These are phyloP conservation scores for Aspergillus thermomutatus DNA, from an alignment of 2,329 filamentous ascomycete species.

Conservation along the genomic window DNA sequence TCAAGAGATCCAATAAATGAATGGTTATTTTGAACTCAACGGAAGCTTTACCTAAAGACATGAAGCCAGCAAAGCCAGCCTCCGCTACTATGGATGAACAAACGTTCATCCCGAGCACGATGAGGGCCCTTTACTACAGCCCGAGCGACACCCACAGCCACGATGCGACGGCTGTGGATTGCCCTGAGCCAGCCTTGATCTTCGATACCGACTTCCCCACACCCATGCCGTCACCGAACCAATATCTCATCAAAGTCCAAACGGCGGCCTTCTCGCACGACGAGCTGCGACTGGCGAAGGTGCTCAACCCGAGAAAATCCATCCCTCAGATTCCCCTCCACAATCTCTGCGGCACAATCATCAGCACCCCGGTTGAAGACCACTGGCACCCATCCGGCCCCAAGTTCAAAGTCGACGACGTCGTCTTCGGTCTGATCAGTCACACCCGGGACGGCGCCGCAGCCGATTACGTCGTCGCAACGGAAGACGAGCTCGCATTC, in stretches of 20 bases:
- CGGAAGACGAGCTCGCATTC: conserved; percentile 36
- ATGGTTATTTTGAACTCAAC: neutral
- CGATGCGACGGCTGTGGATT: conserved; percentile 4
- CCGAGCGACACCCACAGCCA: conserved; percentile 16
- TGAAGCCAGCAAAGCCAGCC: conserved; percentile 19
- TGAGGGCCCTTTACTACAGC: conserved; percentile 39
- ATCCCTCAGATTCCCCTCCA: conserved; percentile 39
- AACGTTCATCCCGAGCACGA: conserved; percentile 33
- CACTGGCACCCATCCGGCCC: conserved; percentile 29
- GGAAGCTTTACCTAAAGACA: neutral
- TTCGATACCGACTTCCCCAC: conserved; percentile 36
- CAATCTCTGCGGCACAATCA: conserved; percentile 39
- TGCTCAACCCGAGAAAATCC: conserved; percentile 26
- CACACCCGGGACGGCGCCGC: conserved; percentile 40
- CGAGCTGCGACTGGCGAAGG: conserved; percentile 29
- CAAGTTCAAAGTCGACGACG: conserved; percentile 39
- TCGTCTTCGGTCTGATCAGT: conserved; percentile 38
- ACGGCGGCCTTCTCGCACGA: conserved; percentile 39
- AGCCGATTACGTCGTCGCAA: conserved; percentile 39
- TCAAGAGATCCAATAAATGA: neutral
- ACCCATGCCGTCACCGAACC: conserved; percentile 30
- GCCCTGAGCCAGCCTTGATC: conserved; percentile 25
- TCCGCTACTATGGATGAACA: conserved; percentile 34
- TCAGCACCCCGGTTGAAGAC: conserved; percentile 32
- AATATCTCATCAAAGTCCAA: conserved; percentile 42